Evolutionary conservation across 164 flowering plant species (phyloP).

Genomic region (Macadamia integrifolia): DNA sequence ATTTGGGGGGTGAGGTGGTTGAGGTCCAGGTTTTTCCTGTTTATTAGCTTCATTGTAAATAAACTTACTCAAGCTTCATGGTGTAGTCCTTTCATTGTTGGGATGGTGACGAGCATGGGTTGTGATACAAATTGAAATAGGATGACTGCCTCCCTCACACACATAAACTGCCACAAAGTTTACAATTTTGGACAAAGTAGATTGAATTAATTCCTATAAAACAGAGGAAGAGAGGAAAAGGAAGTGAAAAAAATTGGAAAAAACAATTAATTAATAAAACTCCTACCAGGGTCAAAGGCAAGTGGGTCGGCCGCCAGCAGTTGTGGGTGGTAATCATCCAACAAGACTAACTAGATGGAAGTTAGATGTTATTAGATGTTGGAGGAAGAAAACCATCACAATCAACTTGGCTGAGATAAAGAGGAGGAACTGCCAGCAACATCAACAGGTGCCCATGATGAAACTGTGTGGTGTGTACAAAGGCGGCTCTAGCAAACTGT

Average conservation of each 20-base stretch:
- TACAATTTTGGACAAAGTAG: no score
- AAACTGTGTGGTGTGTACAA: conserved; percentile 56
- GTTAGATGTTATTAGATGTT: not conserved
- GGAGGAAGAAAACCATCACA: conserved; percentile 5
- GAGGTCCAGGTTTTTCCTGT: conserved; percentile 9
- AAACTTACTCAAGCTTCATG: conserved; percentile 12
- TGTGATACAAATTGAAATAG: no score
- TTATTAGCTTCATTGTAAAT: conserved; percentile 22
- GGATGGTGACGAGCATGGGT: not conserved
- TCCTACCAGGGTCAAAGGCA: no score
- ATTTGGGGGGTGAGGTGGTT: conserved; percentile 11
- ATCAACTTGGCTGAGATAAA: conserved; percentile 50
- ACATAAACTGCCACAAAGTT: no score
- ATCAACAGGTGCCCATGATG: conserved; percentile 74
- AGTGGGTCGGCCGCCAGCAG: no score
- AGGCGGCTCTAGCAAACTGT: conserved; percentile 74
- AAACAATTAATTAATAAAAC: no score
- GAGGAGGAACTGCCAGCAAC: conserved; percentile 59
- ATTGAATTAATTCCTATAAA: no score
- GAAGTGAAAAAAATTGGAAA: no score
- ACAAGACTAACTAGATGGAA: not conserved
- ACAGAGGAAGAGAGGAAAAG: no score
- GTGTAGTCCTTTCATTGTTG: not conserved
- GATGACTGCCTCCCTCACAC: no score
- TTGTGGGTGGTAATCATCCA: no score